Evolutionary conservation across 495 filamentous ascomycete genomes (phyloP), one percentile per base, ranked within the genome.

Genomic region (Extremus antarcticus): DNA sequence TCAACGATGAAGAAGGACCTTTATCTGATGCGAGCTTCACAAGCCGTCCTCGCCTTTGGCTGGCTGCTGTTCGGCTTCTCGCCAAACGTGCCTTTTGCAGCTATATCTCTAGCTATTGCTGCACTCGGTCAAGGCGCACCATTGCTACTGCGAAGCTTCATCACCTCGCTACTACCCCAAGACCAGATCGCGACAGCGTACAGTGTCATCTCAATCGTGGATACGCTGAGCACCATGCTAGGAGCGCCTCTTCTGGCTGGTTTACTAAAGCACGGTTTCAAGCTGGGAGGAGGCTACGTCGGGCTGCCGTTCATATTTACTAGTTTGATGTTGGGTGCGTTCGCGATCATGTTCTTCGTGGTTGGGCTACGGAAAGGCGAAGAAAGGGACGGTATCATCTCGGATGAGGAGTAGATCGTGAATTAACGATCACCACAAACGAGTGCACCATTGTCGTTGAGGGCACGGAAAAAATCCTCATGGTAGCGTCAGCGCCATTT

Each of bases 171-270:
- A 13, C 77, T 83, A 13, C 63, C 76, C 20, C 67, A 73, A 0
- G 68, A 78, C 16, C 73, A 81, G 50, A 78, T 77, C 0, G 78
- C 79, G 9, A 70, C 78, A 2, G 62, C 82, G 15, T 82, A 77
- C 53, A 77, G 75, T 0, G 67, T 81, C 32, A 74, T 83, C 49
- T 76, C 74, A 55, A 73, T 82, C 11, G 56, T 79, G 15, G 79
- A 83, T 57, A 75, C 75, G 0, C 48, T 77, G 21, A 77, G 78
- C 15, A 71, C 70, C n/a, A 70, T 83, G 21, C 67, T 77, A 23
- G 78, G 75, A 2, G 76, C 76, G 16, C 66, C 79, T 0, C 63
- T 76, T 0, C 69, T 81, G 51, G 81, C 80, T 0, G 67, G 67
- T 25, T 70, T 76, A 21, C 82, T 84, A 56, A 73, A 75, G 46